Percentiles rank a stretch among this genome's conserved stretches.
phyloP scores from a whole-genome alignment of 2,329 filamentous ascomycete genomes.

The Daldinia eschscholtzii region DNA sequence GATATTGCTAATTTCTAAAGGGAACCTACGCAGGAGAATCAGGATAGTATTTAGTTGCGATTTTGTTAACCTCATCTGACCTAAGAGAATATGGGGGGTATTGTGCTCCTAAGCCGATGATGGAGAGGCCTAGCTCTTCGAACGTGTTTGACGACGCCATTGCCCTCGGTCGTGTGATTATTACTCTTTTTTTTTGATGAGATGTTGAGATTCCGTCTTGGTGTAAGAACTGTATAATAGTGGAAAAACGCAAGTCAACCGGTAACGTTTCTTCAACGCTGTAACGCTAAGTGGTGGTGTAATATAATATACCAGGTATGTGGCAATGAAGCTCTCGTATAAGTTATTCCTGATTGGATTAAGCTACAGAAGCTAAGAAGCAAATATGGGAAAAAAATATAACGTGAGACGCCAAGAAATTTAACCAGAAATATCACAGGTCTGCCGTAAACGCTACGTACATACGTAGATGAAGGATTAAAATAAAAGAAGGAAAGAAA shows the following conservation, averaged over 20 bases:
- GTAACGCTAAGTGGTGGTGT: constrained; percentile 5
- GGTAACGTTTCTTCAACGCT: constrained; percentile 4
- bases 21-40: constrained; percentile 68
- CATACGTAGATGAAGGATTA: constrained; percentile 1
- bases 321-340: constrained; percentile 9
- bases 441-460: neutral
- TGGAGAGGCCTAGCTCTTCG: constrained; percentile 69
- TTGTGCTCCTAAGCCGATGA: constrained; percentile 69
- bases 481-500: constrained; percentile 13
- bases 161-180: constrained; percentile 3
- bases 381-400: constrained; percentile 1
- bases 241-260: constrained; percentile 3
- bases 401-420: constrained; percentile 30
- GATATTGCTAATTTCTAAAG: neutral
- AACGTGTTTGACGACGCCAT: constrained; percentile 61
- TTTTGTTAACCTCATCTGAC: constrained; percentile 63
- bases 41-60: constrained; percentile 70
- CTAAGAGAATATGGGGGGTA: constrained; percentile 70
- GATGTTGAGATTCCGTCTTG: neutral
- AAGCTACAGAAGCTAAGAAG: neutral
- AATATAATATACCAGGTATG: constrained; percentile 4
- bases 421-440: constrained; percentile 11
- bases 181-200: neutral
- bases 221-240: neutral
- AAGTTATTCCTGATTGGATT: constrained; percentile 10